These are phyloP conservation scores for Oemleria cerasiformis DNA, from an alignment of 306 rosid genomes.

Conservation along the genomic window DNA sequence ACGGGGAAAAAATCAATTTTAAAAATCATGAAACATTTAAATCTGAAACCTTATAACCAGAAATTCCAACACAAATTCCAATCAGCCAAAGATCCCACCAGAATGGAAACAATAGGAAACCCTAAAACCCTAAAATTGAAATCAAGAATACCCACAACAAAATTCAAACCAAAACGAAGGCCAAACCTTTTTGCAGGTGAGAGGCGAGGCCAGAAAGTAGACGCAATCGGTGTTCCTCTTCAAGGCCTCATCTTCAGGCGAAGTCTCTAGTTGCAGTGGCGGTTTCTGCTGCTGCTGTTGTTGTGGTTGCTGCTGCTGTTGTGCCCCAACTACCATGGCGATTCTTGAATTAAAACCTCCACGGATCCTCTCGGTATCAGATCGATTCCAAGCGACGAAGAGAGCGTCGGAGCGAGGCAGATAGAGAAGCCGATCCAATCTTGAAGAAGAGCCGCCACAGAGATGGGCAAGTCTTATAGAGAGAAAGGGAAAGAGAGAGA, in stretches of 20 bases:
- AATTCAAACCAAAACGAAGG: neutral
- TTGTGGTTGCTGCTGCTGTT: conserved; percentile 41
- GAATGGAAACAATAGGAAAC: neutral
- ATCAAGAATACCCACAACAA: neutral
- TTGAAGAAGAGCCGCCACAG: conserved; percentile 62
- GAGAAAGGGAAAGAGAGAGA: conserved; percentile 13
- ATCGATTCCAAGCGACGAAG: conserved; percentile 14
- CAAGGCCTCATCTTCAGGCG: conserved; percentile 80
- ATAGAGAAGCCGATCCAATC: conserved; percentile 53
- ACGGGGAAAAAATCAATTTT: neutral
- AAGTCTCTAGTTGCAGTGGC: conserved; percentile 36
- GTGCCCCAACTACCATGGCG: conserved; percentile 70
- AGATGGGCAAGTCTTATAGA: conserved; percentile 19
- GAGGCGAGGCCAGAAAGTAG: conserved; percentile 96
- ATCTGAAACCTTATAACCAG: conserved; percentile 12
- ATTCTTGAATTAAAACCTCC: conserved; percentile 17
- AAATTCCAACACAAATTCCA: neutral
- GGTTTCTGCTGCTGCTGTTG: conserved; percentile 29
- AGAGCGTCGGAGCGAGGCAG: neutral
- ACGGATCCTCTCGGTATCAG: conserved; percentile 28
- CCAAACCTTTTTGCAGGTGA: conserved; percentile 90
- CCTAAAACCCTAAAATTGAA: conserved; percentile 9
- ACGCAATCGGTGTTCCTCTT: conserved; percentile 97
- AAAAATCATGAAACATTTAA: neutral
- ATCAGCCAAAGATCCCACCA: conserved; percentile 4